phyloP scores from a whole-genome alignment of 2,329 filamentous ascomycete genomes.

The Penicillium sp. region DNA sequence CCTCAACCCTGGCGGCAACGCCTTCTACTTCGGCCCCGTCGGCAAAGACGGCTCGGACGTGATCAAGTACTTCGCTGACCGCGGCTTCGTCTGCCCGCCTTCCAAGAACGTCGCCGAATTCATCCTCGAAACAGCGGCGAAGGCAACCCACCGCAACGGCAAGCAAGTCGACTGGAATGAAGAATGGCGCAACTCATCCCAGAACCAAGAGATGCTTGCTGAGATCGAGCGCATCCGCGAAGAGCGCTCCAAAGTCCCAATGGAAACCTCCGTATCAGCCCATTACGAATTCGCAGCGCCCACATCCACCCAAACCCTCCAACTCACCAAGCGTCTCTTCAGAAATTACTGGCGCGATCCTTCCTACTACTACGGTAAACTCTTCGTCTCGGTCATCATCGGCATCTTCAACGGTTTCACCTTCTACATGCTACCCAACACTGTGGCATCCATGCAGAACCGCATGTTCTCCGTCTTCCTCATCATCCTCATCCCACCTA shows the following conservation, averaged over 20 bases:
- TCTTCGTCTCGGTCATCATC: constrained; percentile 67
- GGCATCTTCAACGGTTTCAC: constrained; percentile 78
- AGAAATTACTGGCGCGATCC: constrained; percentile 71
- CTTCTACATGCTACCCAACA: constrained; percentile 66
- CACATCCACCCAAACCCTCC: constrained; percentile 57
- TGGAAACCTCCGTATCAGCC: constrained; percentile 37
- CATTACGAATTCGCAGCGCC: constrained; percentile 64
- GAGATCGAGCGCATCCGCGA: constrained; percentile 64
- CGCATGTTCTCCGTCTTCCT: constrained; percentile 71
- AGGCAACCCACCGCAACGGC: constrained; percentile 53
- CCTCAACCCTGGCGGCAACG: constrained; percentile 64
- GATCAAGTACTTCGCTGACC: constrained; percentile 63
- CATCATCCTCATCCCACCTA: constrained; percentile 63
- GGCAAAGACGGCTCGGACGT: constrained; percentile 64
- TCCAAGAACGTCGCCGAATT: constrained; percentile 65
- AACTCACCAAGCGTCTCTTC: constrained; percentile 68
- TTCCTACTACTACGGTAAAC: constrained; percentile 70
- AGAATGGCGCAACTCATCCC: constrained; percentile 65
- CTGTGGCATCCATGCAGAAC: constrained; percentile 67
- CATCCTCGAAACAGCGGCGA: constrained; percentile 62
- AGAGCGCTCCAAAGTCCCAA: constrained; percentile 52
- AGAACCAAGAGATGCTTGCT: constrained; percentile 56
- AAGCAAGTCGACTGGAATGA: constrained; percentile 67
- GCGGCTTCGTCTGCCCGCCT: constrained; percentile 63
- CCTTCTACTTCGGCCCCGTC: constrained; percentile 69